phyloP scores from a whole-genome alignment of 768 basidiomycete species.

The Suillus spraguei region DNA sequence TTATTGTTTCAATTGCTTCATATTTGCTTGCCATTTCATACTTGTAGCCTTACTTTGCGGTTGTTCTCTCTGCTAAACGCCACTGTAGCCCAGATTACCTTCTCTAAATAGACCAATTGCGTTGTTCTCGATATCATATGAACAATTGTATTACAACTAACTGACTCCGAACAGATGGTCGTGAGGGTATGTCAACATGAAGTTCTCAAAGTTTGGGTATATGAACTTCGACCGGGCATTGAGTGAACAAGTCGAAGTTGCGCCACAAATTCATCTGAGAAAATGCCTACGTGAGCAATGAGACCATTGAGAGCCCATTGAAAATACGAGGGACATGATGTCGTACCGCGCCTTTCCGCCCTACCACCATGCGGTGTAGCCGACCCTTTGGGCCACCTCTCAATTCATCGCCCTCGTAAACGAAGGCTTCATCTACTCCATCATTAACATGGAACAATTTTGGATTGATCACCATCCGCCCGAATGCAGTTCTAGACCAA shows the following conservation, averaged over 20 bases:
- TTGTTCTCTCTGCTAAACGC: neutral
- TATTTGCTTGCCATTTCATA: neutral
- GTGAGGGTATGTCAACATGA: neutral
- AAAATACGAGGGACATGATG: conserved; percentile 24
- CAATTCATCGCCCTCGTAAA: conserved; percentile 73
- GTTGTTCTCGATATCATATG: neutral
- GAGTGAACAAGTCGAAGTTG: conserved; percentile 68
- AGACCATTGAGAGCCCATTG: conserved; percentile 6
- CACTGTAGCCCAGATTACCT: conserved; percentile 4
- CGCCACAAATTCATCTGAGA: conserved; percentile 55
- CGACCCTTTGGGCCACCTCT: conserved; percentile 61
- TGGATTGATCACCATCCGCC: conserved; percentile 63
- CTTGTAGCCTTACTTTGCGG: conserved; percentile 4
- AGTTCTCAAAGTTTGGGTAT: conserved; percentile 1
- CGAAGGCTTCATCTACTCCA: conserved; percentile 51
- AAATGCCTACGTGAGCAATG: conserved; percentile 39
- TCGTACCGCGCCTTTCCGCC: conserved; percentile 49
- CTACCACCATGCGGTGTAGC: conserved; percentile 58
- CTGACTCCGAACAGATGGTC: neutral
- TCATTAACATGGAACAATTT: conserved; percentile 38
- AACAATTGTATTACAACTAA: neutral
- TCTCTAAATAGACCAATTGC: neutral
- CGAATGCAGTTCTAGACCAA: conserved; percentile 61
- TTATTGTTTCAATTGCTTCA: neutral
- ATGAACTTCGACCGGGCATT: conserved; percentile 21